phyloP scores from a whole-genome alignment of 371 early-diverging fungal species.

The Mortierella polycephala region DNA sequence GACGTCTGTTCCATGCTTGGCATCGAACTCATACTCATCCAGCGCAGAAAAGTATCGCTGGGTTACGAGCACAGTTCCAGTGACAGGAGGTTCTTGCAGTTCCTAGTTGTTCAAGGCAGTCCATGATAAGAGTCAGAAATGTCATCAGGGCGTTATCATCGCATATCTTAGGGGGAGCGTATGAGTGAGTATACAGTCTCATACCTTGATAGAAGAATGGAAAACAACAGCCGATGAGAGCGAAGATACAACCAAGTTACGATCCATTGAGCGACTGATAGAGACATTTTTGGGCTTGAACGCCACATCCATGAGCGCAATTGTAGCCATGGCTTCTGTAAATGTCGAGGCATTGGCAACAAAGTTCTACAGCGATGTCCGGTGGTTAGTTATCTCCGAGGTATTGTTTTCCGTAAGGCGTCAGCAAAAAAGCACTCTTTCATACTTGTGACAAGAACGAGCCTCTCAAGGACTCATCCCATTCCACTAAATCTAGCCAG shows the following conservation, averaged over 20 bases:
- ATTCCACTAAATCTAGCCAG: constrained; percentile 64
- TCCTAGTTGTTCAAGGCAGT: constrained; percentile 8
- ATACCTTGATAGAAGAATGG: constrained; percentile 53
- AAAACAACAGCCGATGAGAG: constrained; percentile 59
- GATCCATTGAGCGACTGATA: constrained; percentile 32
- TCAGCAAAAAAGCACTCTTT: background rate
- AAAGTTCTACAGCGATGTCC: constrained; percentile 53
- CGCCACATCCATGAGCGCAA: constrained; percentile 60
- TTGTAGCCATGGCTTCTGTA: constrained; percentile 56
- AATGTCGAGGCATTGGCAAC: constrained; percentile 54
- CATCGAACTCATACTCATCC: constrained; percentile 25
- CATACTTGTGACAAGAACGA: constrained; percentile 59
- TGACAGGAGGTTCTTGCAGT: constrained; percentile 7
- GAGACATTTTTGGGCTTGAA: constrained; percentile 42
- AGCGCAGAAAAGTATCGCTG: constrained; percentile 32
- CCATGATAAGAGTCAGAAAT: background rate
- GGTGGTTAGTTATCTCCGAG: too few species aligned
- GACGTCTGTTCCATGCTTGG: constrained; percentile 21
- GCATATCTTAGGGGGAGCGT: background rate
- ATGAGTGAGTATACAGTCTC: background rate
- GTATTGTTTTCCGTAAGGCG: too few species aligned
- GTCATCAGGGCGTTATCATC: too few species aligned
- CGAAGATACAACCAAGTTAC: constrained; percentile 37
- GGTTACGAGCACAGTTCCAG: constrained; percentile 34
- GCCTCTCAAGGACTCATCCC: constrained; percentile 27